Percentiles rank a stretch among this genome's conserved stretches.
phyloP scores from a whole-genome alignment of 305 asterid species.

The Nicotiana rustica region DNA sequence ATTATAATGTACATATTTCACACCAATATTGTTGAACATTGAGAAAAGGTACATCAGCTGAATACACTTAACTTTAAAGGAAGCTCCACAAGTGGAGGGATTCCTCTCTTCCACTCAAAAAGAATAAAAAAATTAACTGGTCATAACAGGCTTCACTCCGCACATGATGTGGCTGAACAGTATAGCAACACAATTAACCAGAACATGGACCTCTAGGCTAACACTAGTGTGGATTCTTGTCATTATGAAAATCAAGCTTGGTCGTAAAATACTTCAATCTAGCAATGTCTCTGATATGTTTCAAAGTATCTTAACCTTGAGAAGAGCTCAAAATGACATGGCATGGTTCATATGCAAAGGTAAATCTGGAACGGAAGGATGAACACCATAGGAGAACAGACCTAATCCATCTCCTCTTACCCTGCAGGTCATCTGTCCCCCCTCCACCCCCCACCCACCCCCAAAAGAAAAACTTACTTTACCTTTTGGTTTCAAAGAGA shows the following conservation, averaged over 20 bases:
- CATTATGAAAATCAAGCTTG: not conserved
- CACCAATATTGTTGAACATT: not conserved
- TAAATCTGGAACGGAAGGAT: not conserved
- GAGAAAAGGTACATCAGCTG: not conserved
- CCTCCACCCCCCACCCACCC: not conserved
- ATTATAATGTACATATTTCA: conserved; percentile 2
- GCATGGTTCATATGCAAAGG: conserved; percentile 18
- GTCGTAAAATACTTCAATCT: not conserved
- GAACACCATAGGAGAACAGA: not conserved
- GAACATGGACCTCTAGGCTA: not conserved
- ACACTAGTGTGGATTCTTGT: not conserved
- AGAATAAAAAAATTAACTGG: not conserved
- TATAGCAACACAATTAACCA: not conserved
- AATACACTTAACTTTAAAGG: not conserved
- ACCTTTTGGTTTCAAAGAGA: not conserved
- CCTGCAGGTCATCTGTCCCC: not conserved
- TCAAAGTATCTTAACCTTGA: not conserved
- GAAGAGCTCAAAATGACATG: not conserved
- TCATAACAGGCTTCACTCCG: not conserved
- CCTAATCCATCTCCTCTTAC: not conserved
- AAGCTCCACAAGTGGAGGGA: not conserved
- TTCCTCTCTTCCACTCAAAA: not conserved
- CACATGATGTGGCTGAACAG: not conserved
- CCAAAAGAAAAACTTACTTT: not conserved
- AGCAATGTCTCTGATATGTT: not conserved